Evolutionary conservation across 495 filamentous ascomycete species (phyloP), one percentile per base, ranked within the genome.

Genomic region (Aspergillus heteromorphus): DNA sequence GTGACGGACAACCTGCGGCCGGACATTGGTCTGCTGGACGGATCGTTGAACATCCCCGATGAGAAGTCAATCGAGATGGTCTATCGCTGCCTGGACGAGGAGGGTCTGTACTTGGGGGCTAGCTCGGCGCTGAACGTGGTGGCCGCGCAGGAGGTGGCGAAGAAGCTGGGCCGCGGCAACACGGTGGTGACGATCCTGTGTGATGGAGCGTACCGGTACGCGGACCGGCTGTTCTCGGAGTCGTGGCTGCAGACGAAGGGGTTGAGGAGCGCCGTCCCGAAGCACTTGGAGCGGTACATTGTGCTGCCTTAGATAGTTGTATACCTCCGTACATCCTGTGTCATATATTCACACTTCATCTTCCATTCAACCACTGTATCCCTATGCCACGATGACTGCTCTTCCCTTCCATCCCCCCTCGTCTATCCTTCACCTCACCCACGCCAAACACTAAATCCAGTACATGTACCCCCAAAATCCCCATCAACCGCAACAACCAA

Each of bases 21-120:
- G 16, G 95, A 98, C 64, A 77, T 98, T 51, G 86, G 81, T 41
- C 75, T 95, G 21, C 60, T 98, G 27, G 92, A 96, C 68, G 91
- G 87, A n/a, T 87, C 91, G 40, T 61, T 98, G 60, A 77, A 87
- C 63, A 89, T 98, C 61, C 79, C 79, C 54, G 93, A 98, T 65
- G 92, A 91, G 76, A 93, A 93, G 81, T 91, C 82, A 58, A 91
- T 98, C 65, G 91, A 88, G 72, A 97, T 97, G 93, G 91, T 98
- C 55, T 98, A 97, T 72, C 80, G 93, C 56, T 96, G 95, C 62
- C 75, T 98, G 59, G 93, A 98, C 63, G 93, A 97, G 72, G 93
- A 98, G 63, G 93, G 93, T 0, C 71, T 98, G 48, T 98, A 98
- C 64, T 76, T 98, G n/a, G 93, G 93, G 30, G 93, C 92, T 19